phyloP scores from a whole-genome alignment of 2,329 filamentous ascomycete genomes.

The Domatiomyces catenatus region DNA sequence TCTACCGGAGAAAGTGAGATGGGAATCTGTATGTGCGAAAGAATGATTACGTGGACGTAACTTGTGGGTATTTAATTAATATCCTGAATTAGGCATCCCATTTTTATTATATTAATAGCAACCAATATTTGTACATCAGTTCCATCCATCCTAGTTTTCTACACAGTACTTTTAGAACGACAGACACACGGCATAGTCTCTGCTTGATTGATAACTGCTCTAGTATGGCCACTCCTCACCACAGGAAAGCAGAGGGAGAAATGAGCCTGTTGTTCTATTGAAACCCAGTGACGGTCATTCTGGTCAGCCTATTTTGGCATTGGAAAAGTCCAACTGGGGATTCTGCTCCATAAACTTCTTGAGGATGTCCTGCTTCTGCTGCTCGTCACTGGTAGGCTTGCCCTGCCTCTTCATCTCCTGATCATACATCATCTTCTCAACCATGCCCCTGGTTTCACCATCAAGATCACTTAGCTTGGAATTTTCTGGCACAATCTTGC shows the following conservation, averaged over 20 bases:
- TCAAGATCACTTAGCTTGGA: conserved; percentile 85
- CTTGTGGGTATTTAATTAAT: no score
- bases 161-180: no score
- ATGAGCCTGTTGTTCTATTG: background rate
- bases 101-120: no score
- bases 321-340: conserved; percentile 55
- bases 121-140: no score
- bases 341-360: conserved; percentile 80
- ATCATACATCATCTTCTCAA: conserved; percentile 99
- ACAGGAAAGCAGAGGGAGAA: background rate
- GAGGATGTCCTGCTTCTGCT: conserved; percentile 85
- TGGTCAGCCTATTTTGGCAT: conserved; percentile 43
- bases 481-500: conserved; percentile 86
- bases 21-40: no score
- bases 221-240: background rate
- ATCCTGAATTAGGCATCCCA: no score
- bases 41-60: no score
- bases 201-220: background rate
- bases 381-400: conserved; percentile 77
- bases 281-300: background rate
- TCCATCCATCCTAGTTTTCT: no score
- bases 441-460: conserved; percentile 88
- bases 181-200: no score
- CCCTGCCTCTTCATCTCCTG: conserved; percentile 93
- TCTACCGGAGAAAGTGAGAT: no score